A percentile compares a stretch with the other conserved stretches of the same genome.
Conservation (phyloP, 2,329 filamentous ascomycete genomes). For the Phoma sp. region DNA sequence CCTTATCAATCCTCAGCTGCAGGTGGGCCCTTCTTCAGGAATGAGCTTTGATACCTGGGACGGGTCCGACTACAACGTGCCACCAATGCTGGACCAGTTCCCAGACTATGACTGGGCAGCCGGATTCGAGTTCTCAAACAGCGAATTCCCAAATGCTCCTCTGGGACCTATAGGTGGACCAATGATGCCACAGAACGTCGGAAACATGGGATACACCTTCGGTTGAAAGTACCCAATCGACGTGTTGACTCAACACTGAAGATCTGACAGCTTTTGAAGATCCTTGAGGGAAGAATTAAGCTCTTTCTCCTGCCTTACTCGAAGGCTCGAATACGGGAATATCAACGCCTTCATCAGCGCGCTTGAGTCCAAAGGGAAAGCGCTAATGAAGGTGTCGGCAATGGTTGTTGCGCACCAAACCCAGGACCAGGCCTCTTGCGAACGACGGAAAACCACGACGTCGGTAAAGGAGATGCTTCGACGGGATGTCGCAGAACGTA, state of each 20-base stretch:
- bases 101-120: constrained; percentile 49
- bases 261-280: background rate
- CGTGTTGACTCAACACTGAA: background rate
- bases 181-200: constrained; percentile 28
- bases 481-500: background rate
- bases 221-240: constrained; percentile 18
- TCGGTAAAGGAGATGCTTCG: background rate
- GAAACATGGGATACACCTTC: constrained; percentile 37
- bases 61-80: constrained; percentile 35
- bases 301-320: background rate
- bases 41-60: constrained; percentile 40
- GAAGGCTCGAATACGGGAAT: background rate
- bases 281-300: background rate
- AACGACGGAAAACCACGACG: background rate
- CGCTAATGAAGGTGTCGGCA: too few species aligned
- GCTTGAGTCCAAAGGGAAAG: too few species aligned
- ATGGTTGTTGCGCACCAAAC: too few species aligned
- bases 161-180: constrained; percentile 25
- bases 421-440: background rate
- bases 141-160: constrained; percentile 34
- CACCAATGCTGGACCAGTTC: constrained; percentile 45
- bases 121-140: constrained; percentile 43
- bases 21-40: constrained; percentile 24
- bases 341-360: background rate
- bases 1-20: constrained; percentile 30